Evolutionary conservation across 768 basidiomycete genomes (phyloP), one percentile per base, ranked within the genome.

Genomic region (Rhodotorula babjevae): DNA sequence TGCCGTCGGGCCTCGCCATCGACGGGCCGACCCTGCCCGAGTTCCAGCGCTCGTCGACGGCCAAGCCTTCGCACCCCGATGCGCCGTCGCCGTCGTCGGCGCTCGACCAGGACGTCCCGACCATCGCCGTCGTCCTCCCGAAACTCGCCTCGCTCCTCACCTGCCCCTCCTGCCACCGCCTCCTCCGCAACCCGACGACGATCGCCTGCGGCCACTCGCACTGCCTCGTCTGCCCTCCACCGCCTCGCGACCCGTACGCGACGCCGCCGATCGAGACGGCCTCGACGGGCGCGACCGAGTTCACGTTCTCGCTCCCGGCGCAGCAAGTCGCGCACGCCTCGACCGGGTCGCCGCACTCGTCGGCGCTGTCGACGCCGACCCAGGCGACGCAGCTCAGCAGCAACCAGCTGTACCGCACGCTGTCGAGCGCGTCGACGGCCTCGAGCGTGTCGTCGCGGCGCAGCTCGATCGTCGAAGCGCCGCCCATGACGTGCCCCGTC

Each of bases 191-290:
- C 12, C 78, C 78, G 0, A 57, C 72, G 21, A 78, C 78, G 12
- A 67, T 78, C 57, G 50, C 63, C 23, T 78, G 78, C 65, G 78
- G 78, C 1, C 78, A 78, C 57, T 68, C 76, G 23, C 55, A 69
- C 46, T 78, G 78, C 67, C 61, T 71, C 18, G 59, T n/a, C 23
- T 78, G 78, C 64, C 36, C 60, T 31, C 19, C 55, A 36, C 21
- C 44, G 33, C 27, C 60, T 23, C 40, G 63, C 67, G 15, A 40
- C 63, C 31, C 33, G 42, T 47, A 27, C 52, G 46, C 3, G 44
- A 36, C 29, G 42, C 65, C 29, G 27, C 40, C 57, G 14, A 42
- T 36, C 63, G 60, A 61, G 16, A 31, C 63, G 21, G 29, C 61
- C 2, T 19, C 44, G 18, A 18, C 44, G 44, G 21, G n/a, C 23